Evolutionary conservation across 2,329 filamentous ascomycete genomes (phyloP).

Genomic region (Aspergillus alliaceus): DNA sequence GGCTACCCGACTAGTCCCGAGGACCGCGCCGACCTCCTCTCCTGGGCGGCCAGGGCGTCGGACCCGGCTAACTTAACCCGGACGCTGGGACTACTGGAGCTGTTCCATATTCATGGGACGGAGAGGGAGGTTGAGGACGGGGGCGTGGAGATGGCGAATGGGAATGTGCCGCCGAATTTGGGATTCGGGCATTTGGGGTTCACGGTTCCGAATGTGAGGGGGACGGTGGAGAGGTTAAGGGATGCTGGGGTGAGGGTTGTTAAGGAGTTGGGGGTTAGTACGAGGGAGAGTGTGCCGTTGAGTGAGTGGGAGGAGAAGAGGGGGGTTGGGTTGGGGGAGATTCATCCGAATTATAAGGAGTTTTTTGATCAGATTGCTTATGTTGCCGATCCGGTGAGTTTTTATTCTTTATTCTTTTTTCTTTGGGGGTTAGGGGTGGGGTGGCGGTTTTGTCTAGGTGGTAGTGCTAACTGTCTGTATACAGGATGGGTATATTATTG

Average conservation of each 20-base stretch:
- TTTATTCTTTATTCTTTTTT: background rate
- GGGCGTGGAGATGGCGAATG: slow-evolving; percentile 24
- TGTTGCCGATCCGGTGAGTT: slow-evolving; percentile 41
- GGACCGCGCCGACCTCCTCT: slow-evolving; percentile 25
- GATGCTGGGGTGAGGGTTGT: slow-evolving; percentile 31
- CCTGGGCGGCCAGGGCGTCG: slow-evolving; percentile 31
- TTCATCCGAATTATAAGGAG: slow-evolving; percentile 35
- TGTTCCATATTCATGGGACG: slow-evolving; percentile 39
- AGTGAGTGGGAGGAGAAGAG: slow-evolving; percentile 35
- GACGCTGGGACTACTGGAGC: slow-evolving; percentile 36
- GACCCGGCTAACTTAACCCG: slow-evolving; percentile 26
- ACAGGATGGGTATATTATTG: slow-evolving; percentile 37
- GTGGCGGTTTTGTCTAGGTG: background rate
- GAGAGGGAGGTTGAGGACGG: slow-evolving; percentile 23
- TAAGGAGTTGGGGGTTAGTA: slow-evolving; percentile 34
- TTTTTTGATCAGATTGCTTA: slow-evolving; percentile 39
- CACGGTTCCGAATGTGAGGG: slow-evolving; percentile 37
- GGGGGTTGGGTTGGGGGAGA: slow-evolving; percentile 32
- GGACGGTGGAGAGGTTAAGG: slow-evolving; percentile 30
- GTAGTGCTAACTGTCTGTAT: background rate
- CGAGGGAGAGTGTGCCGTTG: slow-evolving; percentile 31
- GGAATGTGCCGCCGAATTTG: slow-evolving; percentile 35
- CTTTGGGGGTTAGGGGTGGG: background rate
- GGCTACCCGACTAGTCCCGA: slow-evolving; percentile 34
- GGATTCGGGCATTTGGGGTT: slow-evolving; percentile 42